A percentile compares a stretch with the other conserved stretches of the same genome.
Conservation (phyloP, 805 yeast genomes). For the Ogataea naganishii region DNA sequence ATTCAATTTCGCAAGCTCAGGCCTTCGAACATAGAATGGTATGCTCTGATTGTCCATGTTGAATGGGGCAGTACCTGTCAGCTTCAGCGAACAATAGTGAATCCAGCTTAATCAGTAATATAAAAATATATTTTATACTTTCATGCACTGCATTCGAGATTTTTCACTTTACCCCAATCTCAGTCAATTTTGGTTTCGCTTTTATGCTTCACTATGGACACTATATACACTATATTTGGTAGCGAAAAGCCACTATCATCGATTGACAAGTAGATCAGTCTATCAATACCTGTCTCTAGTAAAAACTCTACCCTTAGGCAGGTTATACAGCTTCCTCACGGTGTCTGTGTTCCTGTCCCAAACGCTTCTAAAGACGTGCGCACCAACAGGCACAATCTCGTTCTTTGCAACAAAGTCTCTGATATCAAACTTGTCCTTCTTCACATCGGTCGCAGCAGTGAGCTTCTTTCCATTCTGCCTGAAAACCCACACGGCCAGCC, state of each 20-base stretch:
- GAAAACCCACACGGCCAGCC: constrained; percentile 86
- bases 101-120: no score
- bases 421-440: constrained; percentile 56
- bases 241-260: constrained; percentile 5
- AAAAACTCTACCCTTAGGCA: constrained; percentile 70
- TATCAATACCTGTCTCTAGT: constrained; percentile 42
- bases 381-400: constrained; percentile 73
- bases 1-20: constrained; percentile 31
- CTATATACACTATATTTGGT: no score
- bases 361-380: constrained; percentile 80
- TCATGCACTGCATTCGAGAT: no score
- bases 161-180: no score
- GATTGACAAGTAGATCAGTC: constrained; percentile 1
- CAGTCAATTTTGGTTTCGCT: no score
- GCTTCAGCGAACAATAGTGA: no score
- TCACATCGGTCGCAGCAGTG: constrained; percentile 11
- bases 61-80: no score
- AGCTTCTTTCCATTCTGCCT: constrained; percentile 43
- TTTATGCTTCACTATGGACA: no score
- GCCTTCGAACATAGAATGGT: no score
- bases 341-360: constrained; percentile 69
- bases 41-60: no score
- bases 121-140: no score
- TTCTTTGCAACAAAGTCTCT: constrained; percentile 53
- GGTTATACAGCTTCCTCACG: constrained; percentile 65